Evolutionary conservation across 2,329 filamentous ascomycete genomes (phyloP).

Genomic region (Exutisphaerella laricina): DNA sequence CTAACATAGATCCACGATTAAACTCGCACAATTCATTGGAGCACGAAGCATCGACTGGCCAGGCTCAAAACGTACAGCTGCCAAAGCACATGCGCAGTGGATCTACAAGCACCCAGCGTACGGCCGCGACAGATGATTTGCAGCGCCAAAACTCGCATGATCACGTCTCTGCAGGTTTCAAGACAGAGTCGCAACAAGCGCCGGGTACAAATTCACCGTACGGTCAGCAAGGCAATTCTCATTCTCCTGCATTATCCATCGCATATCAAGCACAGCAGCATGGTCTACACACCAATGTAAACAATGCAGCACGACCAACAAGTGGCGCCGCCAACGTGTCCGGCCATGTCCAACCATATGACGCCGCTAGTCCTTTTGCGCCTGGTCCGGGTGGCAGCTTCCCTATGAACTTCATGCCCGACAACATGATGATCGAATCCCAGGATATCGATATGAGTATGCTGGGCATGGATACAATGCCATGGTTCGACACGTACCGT

Average conservation of each 20-base stretch:
- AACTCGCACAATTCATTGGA: slow-evolving; percentile 14
- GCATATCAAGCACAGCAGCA: slow-evolving; percentile 7
- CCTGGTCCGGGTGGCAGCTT: slow-evolving; percentile 6
- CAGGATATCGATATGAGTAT: slow-evolving; percentile 71
- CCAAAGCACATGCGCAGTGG: slow-evolving; percentile 9
- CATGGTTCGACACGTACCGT: slow-evolving; percentile 70
- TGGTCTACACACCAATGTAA: slow-evolving; percentile 7
- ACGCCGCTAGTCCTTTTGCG: not conserved
- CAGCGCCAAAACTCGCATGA: slow-evolving; percentile 9
- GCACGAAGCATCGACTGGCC: slow-evolving; percentile 7
- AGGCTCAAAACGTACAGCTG: slow-evolving; percentile 9
- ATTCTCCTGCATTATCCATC: slow-evolving; percentile 10
- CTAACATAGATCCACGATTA: slow-evolving; percentile 16
- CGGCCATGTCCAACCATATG: slow-evolving; percentile 20
- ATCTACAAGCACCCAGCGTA: slow-evolving; percentile 9
- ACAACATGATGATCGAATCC: slow-evolving; percentile 65
- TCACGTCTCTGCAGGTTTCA: slow-evolving; percentile 5
- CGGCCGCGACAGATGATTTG: slow-evolving; percentile 5
- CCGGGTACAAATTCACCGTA: slow-evolving; percentile 48
- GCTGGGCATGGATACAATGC: slow-evolving; percentile 64
- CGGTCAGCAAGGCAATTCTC: slow-evolving; percentile 20
- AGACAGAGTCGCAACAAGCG: slow-evolving; percentile 24
- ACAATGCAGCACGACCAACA: slow-evolving; percentile 4
- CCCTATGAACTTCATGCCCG: slow-evolving; percentile 28
- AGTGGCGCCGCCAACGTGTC: slow-evolving; percentile 19